phyloP scores from a whole-genome alignment of 805 yeast genomes.

The Pichia membranifaciens region DNA sequence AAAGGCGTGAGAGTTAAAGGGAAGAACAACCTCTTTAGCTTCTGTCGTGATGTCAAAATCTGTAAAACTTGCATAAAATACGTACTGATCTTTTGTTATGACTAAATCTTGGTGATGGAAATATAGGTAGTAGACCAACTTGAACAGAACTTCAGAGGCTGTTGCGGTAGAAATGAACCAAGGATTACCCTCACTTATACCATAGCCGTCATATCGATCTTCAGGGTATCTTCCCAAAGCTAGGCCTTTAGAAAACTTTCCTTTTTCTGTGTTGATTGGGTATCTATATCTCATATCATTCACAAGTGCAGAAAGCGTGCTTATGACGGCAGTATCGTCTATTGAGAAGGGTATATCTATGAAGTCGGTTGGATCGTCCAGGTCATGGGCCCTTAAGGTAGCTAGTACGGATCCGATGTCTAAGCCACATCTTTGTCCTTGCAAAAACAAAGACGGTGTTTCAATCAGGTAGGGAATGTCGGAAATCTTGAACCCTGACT shows the following conservation, averaged over 20 bases:
- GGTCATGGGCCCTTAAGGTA: conserved; percentile 39
- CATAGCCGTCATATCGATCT: conserved; percentile 76
- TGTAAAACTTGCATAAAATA: conserved; percentile 21
- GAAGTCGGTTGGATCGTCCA: conserved; percentile 30
- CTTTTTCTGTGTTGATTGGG: conserved; percentile 60
- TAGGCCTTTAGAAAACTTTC: conserved; percentile 41
- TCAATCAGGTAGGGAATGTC: conserved; percentile 58
- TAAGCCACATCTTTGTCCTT: conserved; percentile 56
- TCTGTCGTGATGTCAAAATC: conserved; percentile 19
- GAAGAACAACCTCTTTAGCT: conserved; percentile 21
- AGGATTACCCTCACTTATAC: conserved; percentile 77
- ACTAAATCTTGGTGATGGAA: conserved; percentile 38
- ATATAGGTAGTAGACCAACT: conserved; percentile 42
- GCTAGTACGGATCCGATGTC: conserved; percentile 71
- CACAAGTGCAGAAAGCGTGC: conserved; percentile 57
- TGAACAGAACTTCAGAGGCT: conserved; percentile 59
- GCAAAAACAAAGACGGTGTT: conserved; percentile 44
- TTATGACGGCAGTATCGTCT: conserved; percentile 49
- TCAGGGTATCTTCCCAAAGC: conserved; percentile 92
- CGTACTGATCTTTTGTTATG: conserved; percentile 21
- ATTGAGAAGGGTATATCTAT: conserved; percentile 56
- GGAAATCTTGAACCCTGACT: conserved; percentile 37
- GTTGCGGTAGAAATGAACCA: conserved; percentile 82
- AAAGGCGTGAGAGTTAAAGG: conserved; percentile 40
- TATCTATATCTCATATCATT: conserved; percentile 67